Evolutionary conservation across 2,329 filamentous ascomycete genomes (phyloP).

Genomic region (Alternaria solani): DNA sequence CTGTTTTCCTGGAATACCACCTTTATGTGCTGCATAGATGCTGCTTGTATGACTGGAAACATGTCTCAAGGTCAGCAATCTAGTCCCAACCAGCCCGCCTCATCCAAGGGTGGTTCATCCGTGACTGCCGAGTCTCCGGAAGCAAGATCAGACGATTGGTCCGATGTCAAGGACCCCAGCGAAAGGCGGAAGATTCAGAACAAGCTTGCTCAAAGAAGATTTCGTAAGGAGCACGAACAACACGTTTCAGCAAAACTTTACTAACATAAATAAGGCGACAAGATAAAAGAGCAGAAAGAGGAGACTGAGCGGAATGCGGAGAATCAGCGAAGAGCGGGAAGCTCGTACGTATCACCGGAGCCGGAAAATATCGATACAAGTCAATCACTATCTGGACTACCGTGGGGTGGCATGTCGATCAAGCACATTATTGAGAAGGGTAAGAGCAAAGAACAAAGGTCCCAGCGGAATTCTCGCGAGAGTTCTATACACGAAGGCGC

Average conservation of each 20-base stretch:
- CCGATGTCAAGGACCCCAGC: constrained; percentile 72
- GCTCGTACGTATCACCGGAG: constrained; percentile 69
- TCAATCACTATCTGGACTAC: constrained; percentile 69
- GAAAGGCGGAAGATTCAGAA: constrained; percentile 80
- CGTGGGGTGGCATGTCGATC: constrained; percentile 72
- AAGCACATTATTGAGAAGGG: constrained; percentile 59
- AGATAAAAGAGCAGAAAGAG: constrained; percentile 72
- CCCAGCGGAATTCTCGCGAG: constrained; percentile 51
- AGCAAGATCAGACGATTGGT: constrained; percentile 68
- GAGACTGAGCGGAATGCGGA: constrained; percentile 68
- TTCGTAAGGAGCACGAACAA: constrained; percentile 66
- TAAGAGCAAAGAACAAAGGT: constrained; percentile 55
- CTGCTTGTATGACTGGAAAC: background rate
- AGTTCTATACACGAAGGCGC: constrained; percentile 50
- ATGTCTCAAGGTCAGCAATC: constrained; percentile 37
- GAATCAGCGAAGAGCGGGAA: constrained; percentile 70
- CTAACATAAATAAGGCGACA: constrained; percentile 65
- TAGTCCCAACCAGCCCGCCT: constrained; percentile 24
- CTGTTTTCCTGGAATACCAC: background rate
- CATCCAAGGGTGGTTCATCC: constrained; percentile 26
- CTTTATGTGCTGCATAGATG: background rate
- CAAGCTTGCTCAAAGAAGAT: constrained; percentile 77
- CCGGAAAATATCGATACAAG: constrained; percentile 63
- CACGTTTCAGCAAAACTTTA: background rate
- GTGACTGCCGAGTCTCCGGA: constrained; percentile 27